Base-by-base conservation (phyloP, 2,329 filamentous ascomycete genomes). In the Botryosphaeria agaves region DNA sequence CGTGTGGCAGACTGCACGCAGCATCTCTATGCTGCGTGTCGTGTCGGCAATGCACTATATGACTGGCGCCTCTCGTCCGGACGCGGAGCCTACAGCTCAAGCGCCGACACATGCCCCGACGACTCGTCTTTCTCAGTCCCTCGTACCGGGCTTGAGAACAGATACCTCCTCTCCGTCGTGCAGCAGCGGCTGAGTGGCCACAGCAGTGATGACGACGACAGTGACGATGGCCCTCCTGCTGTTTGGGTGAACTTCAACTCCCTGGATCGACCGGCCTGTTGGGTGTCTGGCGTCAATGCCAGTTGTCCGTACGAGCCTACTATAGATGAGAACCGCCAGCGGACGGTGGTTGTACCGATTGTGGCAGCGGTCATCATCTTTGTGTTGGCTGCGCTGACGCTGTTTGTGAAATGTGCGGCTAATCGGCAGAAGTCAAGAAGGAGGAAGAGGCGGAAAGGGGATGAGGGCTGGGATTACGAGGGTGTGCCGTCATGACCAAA, bases 381-480 rank as follows among this genome's bases (percentile, higher is more conserved):
- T 28, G 53, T 75, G 12, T 48, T 74, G n/a, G 62, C 68, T 1
- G 64, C 61, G 0, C 45, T 76, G 42, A 76, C 69, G 0, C 46
- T 75, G 8, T 70, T 76, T 38, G 64, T 72, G 29, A 77, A 77
- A 43, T 73, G 69, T 43, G 72, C 70, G 36, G 62, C 68, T 4
- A 75, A 76, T 46, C 49, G 71, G 35, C 57, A 59, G 25, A 64
- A 62, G 38, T 64, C 58, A 27, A 56, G 61, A 37, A 58, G 61
- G 28, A 61, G 59, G 41, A 60, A 64, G 41, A 56, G 66, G 35
- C 48, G 56, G 31, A 46, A 51, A 33, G 50, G 49, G 26, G 49
- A 53, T 14, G 57, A 57, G 35, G 69, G 69, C 2, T 73, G 69
- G 64, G 69, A 76, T 41, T 77, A 78, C 53, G 74, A 78, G 45